Percentiles rank a stretch among this genome's conserved stretches.
phyloP scores from a whole-genome alignment of 495 filamentous ascomycete genomes.

The Penicillium turbatum region DNA sequence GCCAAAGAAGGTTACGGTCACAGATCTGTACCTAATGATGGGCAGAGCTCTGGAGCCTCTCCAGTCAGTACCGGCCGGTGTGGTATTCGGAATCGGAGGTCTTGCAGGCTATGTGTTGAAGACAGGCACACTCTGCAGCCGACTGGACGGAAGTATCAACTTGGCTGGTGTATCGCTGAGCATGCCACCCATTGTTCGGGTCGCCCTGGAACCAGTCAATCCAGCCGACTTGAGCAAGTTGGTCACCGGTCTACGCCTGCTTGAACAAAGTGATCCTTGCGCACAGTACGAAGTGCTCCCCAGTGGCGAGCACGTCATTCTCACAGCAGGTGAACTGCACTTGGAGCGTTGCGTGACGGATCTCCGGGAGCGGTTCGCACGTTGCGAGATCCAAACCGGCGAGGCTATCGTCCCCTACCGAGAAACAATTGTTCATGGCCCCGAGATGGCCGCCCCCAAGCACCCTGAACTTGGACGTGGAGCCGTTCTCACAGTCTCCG shows the following conservation, averaged over 20 bases:
- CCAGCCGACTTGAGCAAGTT: constrained; percentile 89
- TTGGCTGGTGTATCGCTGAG: constrained; percentile 78
- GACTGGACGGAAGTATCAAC: constrained; percentile 85
- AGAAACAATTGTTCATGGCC: constrained; percentile 79
- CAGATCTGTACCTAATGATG: constrained; percentile 93
- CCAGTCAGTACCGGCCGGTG: constrained; percentile 80
- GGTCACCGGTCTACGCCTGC: constrained; percentile 79
- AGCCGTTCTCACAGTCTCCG: constrained; percentile 65
- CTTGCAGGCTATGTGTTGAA: constrained; percentile 90
- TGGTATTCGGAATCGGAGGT: constrained; percentile 93
- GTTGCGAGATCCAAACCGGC: constrained; percentile 91
- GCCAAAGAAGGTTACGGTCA: constrained; percentile 79
- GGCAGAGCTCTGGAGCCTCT: constrained; percentile 82
- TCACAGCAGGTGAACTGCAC: constrained; percentile 93
- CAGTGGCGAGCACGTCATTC: constrained; percentile 90
- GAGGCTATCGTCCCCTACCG: constrained; percentile 94
- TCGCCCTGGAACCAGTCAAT: constrained; percentile 85
- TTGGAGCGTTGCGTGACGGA: constrained; percentile 93
- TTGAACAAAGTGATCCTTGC: constrained; percentile 94
- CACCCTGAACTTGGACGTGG: constrained; percentile 88
- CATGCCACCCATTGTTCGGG: constrained; percentile 85
- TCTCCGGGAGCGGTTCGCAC: constrained; percentile 86
- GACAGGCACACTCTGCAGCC: constrained; percentile 88
- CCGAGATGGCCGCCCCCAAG: constrained; percentile 86
- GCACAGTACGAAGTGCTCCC: constrained; percentile 91